Percentiles rank a stretch among this genome's conserved stretches.
phyloP scores from a whole-genome alignment of 2,329 filamentous ascomycete genomes.

The Stagonosporopsis cucurbitacearum region DNA sequence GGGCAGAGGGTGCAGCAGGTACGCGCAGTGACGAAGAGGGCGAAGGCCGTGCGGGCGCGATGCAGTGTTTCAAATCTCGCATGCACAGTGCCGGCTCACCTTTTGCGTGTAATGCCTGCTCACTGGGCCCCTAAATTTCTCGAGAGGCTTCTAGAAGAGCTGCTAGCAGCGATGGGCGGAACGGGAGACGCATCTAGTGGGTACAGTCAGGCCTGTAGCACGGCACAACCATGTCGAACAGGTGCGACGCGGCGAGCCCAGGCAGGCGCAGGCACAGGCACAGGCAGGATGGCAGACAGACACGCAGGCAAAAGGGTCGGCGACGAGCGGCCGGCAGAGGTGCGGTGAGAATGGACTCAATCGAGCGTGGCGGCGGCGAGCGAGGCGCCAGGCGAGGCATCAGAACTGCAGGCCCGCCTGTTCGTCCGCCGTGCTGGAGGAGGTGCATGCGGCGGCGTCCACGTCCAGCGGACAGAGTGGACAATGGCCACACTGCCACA shows the following conservation, averaged over 20 bases:
- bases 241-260: slow-evolving; percentile 28
- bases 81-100: slow-evolving; percentile 23
- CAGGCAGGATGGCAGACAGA: slow-evolving; percentile 1
- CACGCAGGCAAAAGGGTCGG: slow-evolving; percentile 7
- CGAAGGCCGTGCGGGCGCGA: slow-evolving; percentile 22
- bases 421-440: not conserved
- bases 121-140: slow-evolving; percentile 42
- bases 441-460: not conserved
- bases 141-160: slow-evolving; percentile 48
- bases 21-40: slow-evolving; percentile 19
- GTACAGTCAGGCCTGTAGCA: slow-evolving; percentile 24
- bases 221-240: slow-evolving; percentile 35
- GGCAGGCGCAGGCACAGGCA: too few relatives aligned
- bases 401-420: not conserved
- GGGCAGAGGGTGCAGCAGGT: slow-evolving; percentile 19
- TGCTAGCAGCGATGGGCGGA: slow-evolving; percentile 38
- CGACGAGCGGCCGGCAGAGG: slow-evolving; percentile 14
- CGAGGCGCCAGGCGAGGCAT: not conserved
- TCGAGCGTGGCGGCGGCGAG: slow-evolving; percentile 4
- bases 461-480: not conserved
- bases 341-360: slow-evolving; percentile 15
- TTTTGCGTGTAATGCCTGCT: slow-evolving; percentile 20
- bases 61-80: slow-evolving; percentile 34
- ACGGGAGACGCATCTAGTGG: slow-evolving; percentile 34
- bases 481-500: too few relatives aligned